phyloP scores from a whole-genome alignment of 169 alveolate genomes.

The Plasmodium coatneyi region DNA sequence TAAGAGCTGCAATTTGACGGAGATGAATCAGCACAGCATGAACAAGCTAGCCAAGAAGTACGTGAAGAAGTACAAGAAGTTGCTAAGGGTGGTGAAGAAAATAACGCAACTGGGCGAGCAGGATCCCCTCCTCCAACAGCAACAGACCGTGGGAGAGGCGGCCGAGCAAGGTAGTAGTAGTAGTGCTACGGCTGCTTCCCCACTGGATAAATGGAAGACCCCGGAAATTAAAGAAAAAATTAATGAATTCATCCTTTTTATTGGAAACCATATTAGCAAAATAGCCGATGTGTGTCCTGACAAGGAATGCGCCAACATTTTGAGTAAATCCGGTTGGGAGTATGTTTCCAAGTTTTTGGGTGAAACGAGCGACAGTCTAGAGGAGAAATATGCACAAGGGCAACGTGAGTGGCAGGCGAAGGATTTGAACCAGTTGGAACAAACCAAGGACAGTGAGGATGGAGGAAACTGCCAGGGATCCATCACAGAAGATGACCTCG shows the following conservation, averaged over 20 bases:
- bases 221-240: slow-evolving; percentile 6
- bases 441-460: not conserved
- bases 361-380: not conserved
- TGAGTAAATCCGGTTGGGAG: slow-evolving; percentile 40
- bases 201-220: not conserved
- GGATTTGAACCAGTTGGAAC: not conserved
- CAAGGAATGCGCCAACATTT: slow-evolving; percentile 18
- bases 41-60: slow-evolving; percentile 44
- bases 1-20: slow-evolving; percentile 21
- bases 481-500: slow-evolving; percentile 2
- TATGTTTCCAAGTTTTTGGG: slow-evolving; percentile 31
- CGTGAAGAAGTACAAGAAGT: slow-evolving; percentile 54
- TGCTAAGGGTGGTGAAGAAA: slow-evolving; percentile 42
- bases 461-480: not conserved
- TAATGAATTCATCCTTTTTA: slow-evolving; percentile 26
- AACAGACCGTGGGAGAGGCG: not conserved
- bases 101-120: not conserved
- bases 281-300: slow-evolving; percentile 16
- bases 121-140: not conserved
- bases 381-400: not conserved
- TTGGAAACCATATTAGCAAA: slow-evolving; percentile 23
- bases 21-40: slow-evolving; percentile 62
- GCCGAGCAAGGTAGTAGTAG: not conserved
- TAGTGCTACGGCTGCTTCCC: not conserved
- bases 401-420: not conserved